phyloP scores from a whole-genome alignment of 495 filamentous ascomycete species.

The Aspergillus kassunensis region DNA sequence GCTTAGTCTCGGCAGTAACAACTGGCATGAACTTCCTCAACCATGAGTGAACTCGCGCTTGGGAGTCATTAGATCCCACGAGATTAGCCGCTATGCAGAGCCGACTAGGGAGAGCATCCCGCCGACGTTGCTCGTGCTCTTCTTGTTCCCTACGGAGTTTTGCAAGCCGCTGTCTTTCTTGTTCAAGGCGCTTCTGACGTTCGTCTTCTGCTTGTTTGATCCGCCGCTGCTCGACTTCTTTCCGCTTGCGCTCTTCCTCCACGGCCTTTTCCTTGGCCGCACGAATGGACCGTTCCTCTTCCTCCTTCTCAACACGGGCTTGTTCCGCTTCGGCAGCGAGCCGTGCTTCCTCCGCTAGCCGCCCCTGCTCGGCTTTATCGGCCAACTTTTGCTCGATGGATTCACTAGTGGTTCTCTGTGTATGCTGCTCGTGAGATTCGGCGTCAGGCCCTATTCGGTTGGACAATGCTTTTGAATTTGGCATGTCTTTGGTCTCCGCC shows the following conservation, averaged over 20 bases:
- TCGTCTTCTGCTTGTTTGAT: constrained; percentile 54
- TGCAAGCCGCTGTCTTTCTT: constrained; percentile 51
- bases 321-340: constrained; percentile 46
- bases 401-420: constrained; percentile 9
- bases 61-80: constrained; percentile 44
- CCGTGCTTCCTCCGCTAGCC: constrained; percentile 35
- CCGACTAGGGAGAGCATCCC: constrained; percentile 52
- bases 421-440: constrained; percentile 28
- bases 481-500: constrained; percentile 32
- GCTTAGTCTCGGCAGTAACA: constrained; percentile 44
- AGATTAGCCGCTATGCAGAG: constrained; percentile 47
- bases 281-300: constrained; percentile 39
- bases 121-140: constrained; percentile 53
- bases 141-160: constrained; percentile 48
- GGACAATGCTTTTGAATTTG: constrained; percentile 20
- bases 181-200: constrained; percentile 49
- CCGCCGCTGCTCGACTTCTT: constrained; percentile 50
- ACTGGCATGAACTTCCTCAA: constrained; percentile 50
- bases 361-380: constrained; percentile 14
- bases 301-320: constrained; percentile 38
- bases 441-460: constrained; percentile 40
- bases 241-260: constrained; percentile 49
- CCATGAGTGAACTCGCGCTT: constrained; percentile 41
- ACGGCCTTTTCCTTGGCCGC: constrained; percentile 46
- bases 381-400: constrained; percentile 33